Evolutionary conservation across 2,329 filamentous ascomycete genomes (phyloP).

Genomic region (Nigrospora osmanthi): DNA sequence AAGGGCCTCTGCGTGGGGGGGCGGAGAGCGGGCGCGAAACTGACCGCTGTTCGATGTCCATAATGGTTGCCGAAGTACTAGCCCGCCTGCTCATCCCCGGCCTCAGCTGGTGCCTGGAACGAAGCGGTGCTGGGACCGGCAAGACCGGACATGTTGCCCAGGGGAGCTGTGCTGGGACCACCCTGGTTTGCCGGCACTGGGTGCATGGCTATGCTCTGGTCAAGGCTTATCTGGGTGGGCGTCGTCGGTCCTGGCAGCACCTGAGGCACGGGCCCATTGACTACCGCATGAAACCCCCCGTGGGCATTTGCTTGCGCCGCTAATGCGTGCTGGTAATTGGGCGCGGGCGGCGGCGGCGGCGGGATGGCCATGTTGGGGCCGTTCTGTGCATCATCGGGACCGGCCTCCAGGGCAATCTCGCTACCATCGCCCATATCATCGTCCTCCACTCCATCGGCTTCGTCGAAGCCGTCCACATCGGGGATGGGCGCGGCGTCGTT

Average conservation of each 20-base stretch:
- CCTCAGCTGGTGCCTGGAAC: neutral
- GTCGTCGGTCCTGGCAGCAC: neutral
- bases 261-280: neutral
- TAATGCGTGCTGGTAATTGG: neutral
- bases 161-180: conserved; percentile 3
- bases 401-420: conserved; percentile 19
- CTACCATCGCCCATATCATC: conserved; percentile 26
- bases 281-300: neutral
- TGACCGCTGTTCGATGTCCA: too few species aligned
- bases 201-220: neutral
- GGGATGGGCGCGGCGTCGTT: conserved; percentile 4
- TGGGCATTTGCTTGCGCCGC: neutral
- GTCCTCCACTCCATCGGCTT: conserved; percentile 20
- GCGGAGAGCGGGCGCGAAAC: too few species aligned
- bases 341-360: conserved; percentile 8
- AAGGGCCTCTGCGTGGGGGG: too few species aligned
- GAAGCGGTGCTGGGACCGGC: conserved; percentile 1
- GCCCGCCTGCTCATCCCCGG: neutral
- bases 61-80: neutral
- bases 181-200: neutral
- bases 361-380: conserved; percentile 8
- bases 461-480: conserved; percentile 20
- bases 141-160: neutral
- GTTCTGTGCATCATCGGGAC: conserved; percentile 10
- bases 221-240: conserved; percentile 1